Percentiles rank a stretch among this genome's conserved stretches.
These are phyloP conservation scores for Aspergillus sp. DNA, from an alignment of 2,329 filamentous ascomycete species.

Conservation along the genomic window DNA sequence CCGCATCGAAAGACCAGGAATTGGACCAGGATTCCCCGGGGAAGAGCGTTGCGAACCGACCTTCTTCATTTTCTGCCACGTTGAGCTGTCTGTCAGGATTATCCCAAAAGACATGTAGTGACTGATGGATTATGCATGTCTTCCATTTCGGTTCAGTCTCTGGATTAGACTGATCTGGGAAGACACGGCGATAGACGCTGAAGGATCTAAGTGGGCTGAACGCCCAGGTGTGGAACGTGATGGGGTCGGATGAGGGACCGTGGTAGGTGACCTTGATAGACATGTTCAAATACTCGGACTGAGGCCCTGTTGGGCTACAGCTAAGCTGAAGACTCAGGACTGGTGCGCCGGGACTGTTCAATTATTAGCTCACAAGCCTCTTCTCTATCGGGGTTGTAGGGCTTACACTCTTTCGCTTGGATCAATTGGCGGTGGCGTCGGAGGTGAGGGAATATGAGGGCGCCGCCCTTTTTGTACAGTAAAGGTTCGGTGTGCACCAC, in stretches of 20 bases:
- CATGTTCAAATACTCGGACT: not conserved
- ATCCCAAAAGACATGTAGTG: not conserved
- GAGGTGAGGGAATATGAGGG: not conserved
- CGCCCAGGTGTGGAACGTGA: slow-evolving; percentile 8
- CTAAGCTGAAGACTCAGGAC: not conserved
- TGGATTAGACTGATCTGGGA: not conserved
- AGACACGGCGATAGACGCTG: slow-evolving; percentile 7
- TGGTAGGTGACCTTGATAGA: slow-evolving; percentile 6
- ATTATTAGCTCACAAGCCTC: not conserved
- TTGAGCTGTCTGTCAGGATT: slow-evolving; percentile 3
- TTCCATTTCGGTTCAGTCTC: slow-evolving; percentile 10
- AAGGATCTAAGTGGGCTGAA: not conserved
- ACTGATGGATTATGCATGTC: not conserved
- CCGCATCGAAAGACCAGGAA: not conserved
- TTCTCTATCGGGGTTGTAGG: not conserved
- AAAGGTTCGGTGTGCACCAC: not conserved
- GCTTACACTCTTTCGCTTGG: slow-evolving; percentile 4
- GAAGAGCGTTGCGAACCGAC: not conserved
- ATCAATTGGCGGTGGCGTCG: slow-evolving; percentile 3
- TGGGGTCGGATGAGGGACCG: slow-evolving; percentile 2
- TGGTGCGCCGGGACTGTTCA: not conserved
- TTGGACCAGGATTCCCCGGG: slow-evolving; percentile 10
- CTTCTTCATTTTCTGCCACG: not conserved
- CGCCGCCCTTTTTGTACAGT: not conserved
- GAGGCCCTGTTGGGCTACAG: not conserved